Percentiles rank a stretch among this genome's conserved stretches.
phyloP scores from a whole-genome alignment of 306 rosid genomes.

The Trifolium pratense region DNA sequence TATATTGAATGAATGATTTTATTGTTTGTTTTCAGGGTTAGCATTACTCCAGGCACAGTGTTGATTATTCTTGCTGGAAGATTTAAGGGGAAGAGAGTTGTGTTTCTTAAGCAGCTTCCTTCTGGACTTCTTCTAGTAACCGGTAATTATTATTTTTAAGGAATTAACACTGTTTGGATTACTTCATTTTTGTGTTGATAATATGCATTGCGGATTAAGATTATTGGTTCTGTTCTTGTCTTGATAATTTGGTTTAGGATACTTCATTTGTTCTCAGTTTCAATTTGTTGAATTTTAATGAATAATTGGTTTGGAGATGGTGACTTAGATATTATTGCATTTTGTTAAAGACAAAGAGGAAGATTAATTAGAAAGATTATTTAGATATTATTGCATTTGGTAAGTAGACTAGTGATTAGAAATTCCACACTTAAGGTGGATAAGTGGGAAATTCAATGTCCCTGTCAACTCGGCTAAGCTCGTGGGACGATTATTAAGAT shows the following conservation, averaged over 20 bases:
- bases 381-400: neutral
- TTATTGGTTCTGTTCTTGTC: too few species aligned
- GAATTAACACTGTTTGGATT: neutral
- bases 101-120: slow-evolving; percentile 47
- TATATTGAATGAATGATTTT: too few species aligned
- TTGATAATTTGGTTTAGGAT: neutral
- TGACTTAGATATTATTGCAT: too few species aligned
- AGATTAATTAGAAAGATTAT: too few species aligned
- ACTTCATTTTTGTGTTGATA: too few species aligned
- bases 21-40: slow-evolving; percentile 47
- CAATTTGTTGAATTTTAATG: neutral
- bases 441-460: too few species aligned
- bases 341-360: too few species aligned
- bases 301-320: neutral
- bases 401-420: too few species aligned
- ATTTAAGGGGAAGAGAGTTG: slow-evolving; percentile 75
- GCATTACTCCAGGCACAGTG: slow-evolving; percentile 69
- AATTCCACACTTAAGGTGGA: too few species aligned
- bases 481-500: too few species aligned
- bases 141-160: slow-evolving; percentile 41
- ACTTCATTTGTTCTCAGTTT: neutral
- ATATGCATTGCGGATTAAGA: too few species aligned
- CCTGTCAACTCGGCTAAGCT: too few species aligned
- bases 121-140: slow-evolving; percentile 74
- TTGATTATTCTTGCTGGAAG: slow-evolving; percentile 70